These are phyloP conservation scores for Casuarina equisetifolia DNA, from an alignment of 306 rosid genomes.

Conservation along the genomic window DNA sequence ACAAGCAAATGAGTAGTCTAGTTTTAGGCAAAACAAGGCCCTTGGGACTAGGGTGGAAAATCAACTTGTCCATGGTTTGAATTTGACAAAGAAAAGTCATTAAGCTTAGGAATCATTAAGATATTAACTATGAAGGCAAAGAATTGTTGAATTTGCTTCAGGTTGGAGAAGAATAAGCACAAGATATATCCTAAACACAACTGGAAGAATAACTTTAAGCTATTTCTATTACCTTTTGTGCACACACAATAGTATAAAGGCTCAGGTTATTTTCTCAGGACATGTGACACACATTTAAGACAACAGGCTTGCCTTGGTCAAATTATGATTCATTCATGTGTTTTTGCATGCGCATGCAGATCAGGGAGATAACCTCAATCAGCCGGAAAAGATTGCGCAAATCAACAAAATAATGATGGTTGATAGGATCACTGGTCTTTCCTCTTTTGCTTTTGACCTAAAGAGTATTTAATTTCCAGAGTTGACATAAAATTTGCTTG, in stretches of 20 bases:
- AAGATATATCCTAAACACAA: not conserved
- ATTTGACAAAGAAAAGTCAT: not conserved
- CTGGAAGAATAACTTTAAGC: not conserved
- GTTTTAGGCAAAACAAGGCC: too few relatives aligned
- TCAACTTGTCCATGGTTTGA: too few relatives aligned
- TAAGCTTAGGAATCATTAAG: not conserved
- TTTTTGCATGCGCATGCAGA: not conserved
- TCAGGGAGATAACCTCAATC: not conserved
- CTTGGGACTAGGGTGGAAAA: too few relatives aligned
- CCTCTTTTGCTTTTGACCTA: not conserved
- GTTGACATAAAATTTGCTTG: constrained; percentile 1
- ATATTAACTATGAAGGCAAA: not conserved
- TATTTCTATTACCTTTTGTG: too few relatives aligned
- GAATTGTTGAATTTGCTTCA: not conserved
- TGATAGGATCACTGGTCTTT: not conserved
- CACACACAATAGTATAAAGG: not conserved
- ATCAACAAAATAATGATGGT: not conserved
- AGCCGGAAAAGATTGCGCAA: not conserved
- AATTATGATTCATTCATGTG: not conserved
- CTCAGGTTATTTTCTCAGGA: not conserved
- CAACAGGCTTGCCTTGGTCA: not conserved
- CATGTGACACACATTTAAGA: not conserved
- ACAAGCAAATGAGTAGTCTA: too few relatives aligned
- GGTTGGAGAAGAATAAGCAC: too few relatives aligned
- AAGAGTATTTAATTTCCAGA: not conserved